Evolutionary conservation across 257 asterid genomes (phyloP), one percentile per base, ranked within the genome.

Genomic region (Linderniella brevidens): DNA sequence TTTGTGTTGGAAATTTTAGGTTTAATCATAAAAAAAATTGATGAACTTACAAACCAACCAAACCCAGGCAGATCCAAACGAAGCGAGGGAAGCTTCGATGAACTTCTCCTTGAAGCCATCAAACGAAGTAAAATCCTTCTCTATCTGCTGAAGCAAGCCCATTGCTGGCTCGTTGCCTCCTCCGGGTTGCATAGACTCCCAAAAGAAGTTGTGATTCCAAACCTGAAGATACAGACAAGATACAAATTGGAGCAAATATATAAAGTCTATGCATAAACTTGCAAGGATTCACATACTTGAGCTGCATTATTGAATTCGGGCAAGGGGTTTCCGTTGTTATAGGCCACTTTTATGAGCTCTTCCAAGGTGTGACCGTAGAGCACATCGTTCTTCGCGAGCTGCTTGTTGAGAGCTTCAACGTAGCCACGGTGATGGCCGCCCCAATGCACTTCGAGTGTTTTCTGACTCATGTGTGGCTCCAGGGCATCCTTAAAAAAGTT

Each of bases 181-280:
- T 52, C 92, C 92, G 15, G 95, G 95, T 62, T 76, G 78, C 95
- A 87, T 83, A 49, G 95, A 83, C 52, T 80, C 95, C 95, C 95
- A 87, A 65, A 83, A 87, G 74, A 83, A 87, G 70, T 87, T 83
- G 67, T 87, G 95, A 71, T 87, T 87, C 97, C 97, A 87, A 18
- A 83, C 83, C 97, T 87, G 48, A 55, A 48, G 8, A 40, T 14
- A 40, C 14, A 8, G 8, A 1, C 16, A 8, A 2, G 8, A 11
- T 8, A 11, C 8, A 2, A 11, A 40, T 11, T 11, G 44, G 44
- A 40, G 16, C 14, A 8, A 40, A 1, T 40, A 8, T 8, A 40
- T 11, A 11, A 2, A 11, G 8, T 40, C 14, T 4, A 40, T 11
- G 8, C 15, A 13, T 44, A 19, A 13, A 44, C 18, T 10, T n/a